Percentiles rank a stretch among this genome's conserved stretches.
Evolutionary conservation across 148 eudicot species (phyloP).

Genomic region (Chenopodium quinoa): DNA sequence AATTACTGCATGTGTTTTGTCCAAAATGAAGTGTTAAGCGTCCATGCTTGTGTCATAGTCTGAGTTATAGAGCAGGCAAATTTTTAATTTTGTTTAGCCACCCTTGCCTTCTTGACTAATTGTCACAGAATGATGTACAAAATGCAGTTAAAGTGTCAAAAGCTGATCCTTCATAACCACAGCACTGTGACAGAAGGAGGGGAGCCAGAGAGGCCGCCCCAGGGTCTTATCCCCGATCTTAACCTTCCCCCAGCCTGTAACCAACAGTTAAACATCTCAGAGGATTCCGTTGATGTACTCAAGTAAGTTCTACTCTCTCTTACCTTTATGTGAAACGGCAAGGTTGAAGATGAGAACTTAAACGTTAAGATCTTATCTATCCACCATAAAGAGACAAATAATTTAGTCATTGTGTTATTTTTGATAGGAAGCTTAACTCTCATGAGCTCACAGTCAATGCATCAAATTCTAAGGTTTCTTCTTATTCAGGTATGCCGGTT

Average conservation of each 20-base stretch:
- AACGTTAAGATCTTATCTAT: background rate
- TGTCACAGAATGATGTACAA: slow-evolving; percentile 15
- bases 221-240: too few species aligned
- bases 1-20: background rate
- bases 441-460: background rate
- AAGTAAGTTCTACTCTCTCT: slow-evolving; percentile 9
- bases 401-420: background rate
- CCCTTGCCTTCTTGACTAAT: background rate
- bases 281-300: background rate
- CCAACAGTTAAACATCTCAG: background rate
- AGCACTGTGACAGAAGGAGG: background rate
- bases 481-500: slow-evolving; percentile 16
- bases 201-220: too few species aligned
- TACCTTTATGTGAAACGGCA: background rate
- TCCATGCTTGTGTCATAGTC: background rate
- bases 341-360: background rate
- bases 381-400: background rate
- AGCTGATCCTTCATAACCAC: background rate
- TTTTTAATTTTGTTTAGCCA: background rate
- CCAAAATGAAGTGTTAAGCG: background rate
- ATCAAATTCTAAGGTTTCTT: slow-evolving; percentile 13
- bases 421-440: background rate
- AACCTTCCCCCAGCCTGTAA: background rate
- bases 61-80: background rate
- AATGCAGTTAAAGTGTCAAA: background rate